Evolutionary conservation across 306 rosid species (phyloP).

Genomic region (Quercus gilva): DNA sequence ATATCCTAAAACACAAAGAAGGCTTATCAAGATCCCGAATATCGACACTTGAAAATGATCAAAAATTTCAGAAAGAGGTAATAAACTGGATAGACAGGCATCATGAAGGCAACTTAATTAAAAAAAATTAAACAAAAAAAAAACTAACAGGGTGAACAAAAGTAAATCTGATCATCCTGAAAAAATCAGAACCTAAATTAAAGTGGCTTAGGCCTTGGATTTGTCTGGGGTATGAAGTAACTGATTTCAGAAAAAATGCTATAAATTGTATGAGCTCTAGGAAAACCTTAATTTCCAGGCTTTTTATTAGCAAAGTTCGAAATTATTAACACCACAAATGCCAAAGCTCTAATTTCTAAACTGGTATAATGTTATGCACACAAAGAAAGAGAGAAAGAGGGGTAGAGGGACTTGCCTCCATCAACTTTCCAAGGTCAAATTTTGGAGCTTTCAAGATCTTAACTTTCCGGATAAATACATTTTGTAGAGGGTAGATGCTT

Average conservation of each 20-base stretch:
- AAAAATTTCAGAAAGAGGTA: background rate
- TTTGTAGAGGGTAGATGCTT: slow-evolving; percentile 79
- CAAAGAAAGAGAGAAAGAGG: background rate
- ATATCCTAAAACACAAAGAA: background rate
- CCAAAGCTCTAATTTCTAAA: background rate
- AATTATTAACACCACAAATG: background rate
- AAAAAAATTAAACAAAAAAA: background rate
- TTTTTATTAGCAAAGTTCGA: background rate
- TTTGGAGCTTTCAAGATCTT: slow-evolving; percentile 95
- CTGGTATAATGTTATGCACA: background rate
- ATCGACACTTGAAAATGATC: background rate
- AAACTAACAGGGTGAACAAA: background rate
- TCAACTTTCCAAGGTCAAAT: slow-evolving; percentile 87
- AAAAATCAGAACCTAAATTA: background rate
- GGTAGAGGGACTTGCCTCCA: slow-evolving; percentile 58
- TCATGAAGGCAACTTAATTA: background rate
- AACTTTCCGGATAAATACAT: slow-evolving; percentile 82
- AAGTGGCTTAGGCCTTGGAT: background rate
- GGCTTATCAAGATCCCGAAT: background rate
- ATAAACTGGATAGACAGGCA: background rate
- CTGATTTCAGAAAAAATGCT: background rate
- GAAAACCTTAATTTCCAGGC: background rate
- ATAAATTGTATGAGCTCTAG: background rate
- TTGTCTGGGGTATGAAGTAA: background rate
- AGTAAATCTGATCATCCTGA: background rate